A percentile compares a stretch with the other conserved stretches of the same genome.
These are phyloP conservation scores for Yamadazyma takamatsuzukensis DNA, from an alignment of 805 yeast genomes.

Conservation along the genomic window DNA sequence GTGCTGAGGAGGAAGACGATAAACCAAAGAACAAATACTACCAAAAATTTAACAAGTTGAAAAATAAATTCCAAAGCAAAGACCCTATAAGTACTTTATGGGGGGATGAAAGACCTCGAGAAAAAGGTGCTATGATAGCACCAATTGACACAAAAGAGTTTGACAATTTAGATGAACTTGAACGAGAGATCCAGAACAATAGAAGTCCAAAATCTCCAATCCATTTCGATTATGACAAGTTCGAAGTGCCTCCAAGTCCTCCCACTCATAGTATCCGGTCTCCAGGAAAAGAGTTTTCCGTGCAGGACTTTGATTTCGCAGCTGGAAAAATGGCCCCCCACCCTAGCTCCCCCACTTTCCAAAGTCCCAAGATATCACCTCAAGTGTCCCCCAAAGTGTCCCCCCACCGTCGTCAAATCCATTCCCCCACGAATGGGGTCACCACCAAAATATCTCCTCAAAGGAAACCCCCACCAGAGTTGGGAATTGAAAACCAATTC, in stretches of 20 bases:
- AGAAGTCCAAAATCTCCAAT: slow-evolving; percentile 3
- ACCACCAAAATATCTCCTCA: slow-evolving; percentile 4
- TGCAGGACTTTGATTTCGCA: too few species aligned
- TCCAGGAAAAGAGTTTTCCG: slow-evolving; percentile 5
- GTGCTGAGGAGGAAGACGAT: slow-evolving; percentile 11
- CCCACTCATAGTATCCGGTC: slow-evolving; percentile 11
- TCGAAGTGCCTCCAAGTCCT: slow-evolving; percentile 10
- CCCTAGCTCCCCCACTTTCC: too few species aligned
- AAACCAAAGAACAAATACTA: slow-evolving; percentile 18
- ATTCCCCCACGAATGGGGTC: slow-evolving; percentile 4
- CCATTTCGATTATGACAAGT: slow-evolving; percentile 1
- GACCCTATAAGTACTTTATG: slow-evolving; percentile 27
- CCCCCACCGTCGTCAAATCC: slow-evolving; percentile 2
- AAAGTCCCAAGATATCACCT: too few species aligned
- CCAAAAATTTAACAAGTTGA: slow-evolving; percentile 29
- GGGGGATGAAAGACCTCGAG: slow-evolving; percentile 7
- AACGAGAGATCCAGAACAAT: slow-evolving; percentile 11
- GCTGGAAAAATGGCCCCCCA: too few species aligned
- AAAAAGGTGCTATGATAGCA: slow-evolving; percentile 4
- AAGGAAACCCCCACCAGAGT: slow-evolving; percentile 13
- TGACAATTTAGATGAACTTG: slow-evolving; percentile 13
- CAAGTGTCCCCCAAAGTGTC: neutral
- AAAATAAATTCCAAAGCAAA: slow-evolving; percentile 27
- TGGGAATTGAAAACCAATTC: neutral
- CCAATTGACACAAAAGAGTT: slow-evolving; percentile 13